Conservation (phyloP, 1,139 yeast species). For the Lodderomyces margitis region DNA sequence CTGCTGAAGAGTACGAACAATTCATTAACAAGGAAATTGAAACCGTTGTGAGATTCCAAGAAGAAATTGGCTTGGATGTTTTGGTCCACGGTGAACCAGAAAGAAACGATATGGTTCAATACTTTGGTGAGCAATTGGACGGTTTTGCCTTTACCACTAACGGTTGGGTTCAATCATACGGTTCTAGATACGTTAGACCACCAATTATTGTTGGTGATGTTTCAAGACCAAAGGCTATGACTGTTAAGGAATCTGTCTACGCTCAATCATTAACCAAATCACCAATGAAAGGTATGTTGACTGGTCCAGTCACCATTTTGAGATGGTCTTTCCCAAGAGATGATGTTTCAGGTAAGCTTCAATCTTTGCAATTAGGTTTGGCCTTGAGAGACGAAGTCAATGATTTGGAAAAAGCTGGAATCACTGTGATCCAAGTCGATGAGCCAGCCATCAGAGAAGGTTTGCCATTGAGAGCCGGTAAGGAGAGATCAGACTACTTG, state of each 20-base stretch:
- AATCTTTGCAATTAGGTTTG: conserved; percentile 95
- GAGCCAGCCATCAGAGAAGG: conserved; percentile 99
- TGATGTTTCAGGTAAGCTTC: conserved; percentile 90
- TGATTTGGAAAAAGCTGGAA: conserved; percentile 98
- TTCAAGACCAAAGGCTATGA: conserved; percentile 97
- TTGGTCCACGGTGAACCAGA: conserved; percentile 99
- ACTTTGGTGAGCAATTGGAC: conserved; percentile 97
- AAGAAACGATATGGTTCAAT: conserved; percentile 99
- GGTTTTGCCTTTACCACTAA: conserved; percentile 97
- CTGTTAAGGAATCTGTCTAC: conserved; percentile 98
- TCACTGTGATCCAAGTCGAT: conserved; percentile 96
- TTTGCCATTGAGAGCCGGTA: conserved; percentile 97
- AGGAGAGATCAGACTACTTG: conserved; percentile 94
- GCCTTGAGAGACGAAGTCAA: conserved; percentile 98
- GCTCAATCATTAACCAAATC: conserved; percentile 94
- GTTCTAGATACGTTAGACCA: conserved; percentile 99
- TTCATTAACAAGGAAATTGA: conserved; percentile 97
- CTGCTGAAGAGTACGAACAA: conserved; percentile 92
- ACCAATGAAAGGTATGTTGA: conserved; percentile 99
- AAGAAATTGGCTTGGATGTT: conserved; percentile 96
- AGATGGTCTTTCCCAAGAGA: conserved; percentile 99
- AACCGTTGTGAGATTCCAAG: conserved; percentile 96
- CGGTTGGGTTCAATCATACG: conserved; percentile 99
- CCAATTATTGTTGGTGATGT: conserved; percentile 99
- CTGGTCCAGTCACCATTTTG: conserved; percentile 99